Evolutionary conservation across 2,329 filamentous ascomycete species (phyloP), one percentile per base, ranked within the genome.

Genomic region (Paraphoma sp.): DNA sequence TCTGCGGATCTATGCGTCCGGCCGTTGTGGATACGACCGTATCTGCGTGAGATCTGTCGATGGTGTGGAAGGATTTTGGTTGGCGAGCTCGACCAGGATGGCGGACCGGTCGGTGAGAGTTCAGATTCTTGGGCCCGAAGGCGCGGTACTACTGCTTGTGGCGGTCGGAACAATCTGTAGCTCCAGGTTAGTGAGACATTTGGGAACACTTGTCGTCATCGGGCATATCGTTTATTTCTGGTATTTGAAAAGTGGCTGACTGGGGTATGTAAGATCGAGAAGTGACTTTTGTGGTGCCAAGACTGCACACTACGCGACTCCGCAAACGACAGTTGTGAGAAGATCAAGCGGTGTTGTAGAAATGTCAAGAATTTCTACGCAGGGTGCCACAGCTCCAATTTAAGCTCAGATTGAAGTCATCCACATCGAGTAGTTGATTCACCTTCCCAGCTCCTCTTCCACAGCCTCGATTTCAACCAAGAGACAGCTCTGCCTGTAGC

Each of bases 31-130:
- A 16, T n/a, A 42, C 33, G 23, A 38, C n/a, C 10, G 12, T 9
- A 42, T 42, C 40, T 45, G 43, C 43, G 11, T n/a, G 41, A 12
- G 12, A 43, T 16, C 41, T 4, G 12, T 43, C 16, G n/a, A 23
- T 43, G n/a, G 52, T 45, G 43, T 48, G 14, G 43, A 57, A 59
- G 55, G 50, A 59, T 58, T 50, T 31, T 46, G 46, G 52, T 54
- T 53, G 56, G 58, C 58, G 53, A 47, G 36, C 33, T 29, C 33
- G 41, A 59, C 58, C 55, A 50, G 10, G 41, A 48, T 49, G 42
- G 51, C 58, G 58, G 55, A 52, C 54, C n/a, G 45, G 33, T 17
- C 14, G 40, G 28, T 16, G 5, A 11, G n/a, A 11, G n/a, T 28
- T 3, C 23, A 9, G 16, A 29, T 41, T 33, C 38, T 50, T 50